A percentile compares a stretch with the other conserved stretches of the same genome.
These are phyloP conservation scores for Salix arbutifolia DNA, from an alignment of 345 rosid genomes.

Conservation along the genomic window DNA sequence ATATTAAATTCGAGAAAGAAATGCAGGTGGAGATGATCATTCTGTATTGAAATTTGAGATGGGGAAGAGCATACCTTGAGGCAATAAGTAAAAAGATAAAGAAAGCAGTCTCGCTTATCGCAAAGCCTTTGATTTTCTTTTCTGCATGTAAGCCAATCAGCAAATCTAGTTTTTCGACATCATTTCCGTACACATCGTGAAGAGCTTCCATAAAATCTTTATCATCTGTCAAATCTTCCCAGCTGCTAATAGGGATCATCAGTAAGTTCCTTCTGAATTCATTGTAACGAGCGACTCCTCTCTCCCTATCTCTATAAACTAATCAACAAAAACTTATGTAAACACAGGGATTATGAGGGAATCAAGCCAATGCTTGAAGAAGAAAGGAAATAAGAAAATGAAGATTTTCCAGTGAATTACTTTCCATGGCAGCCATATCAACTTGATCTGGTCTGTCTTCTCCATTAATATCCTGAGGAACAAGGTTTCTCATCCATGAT, in stretches of 20 bases:
- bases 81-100: slow-evolving; percentile 67
- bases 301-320: slow-evolving; percentile 74
- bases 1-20: not conserved
- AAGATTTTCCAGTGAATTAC: slow-evolving; percentile 27
- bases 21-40: not conserved
- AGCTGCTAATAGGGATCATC: slow-evolving; percentile 62
- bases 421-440: slow-evolving; percentile 75
- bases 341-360: not conserved
- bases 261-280: slow-evolving; percentile 60
- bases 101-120: slow-evolving; percentile 73
- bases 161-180: slow-evolving; percentile 69
- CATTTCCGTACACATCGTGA: slow-evolving; percentile 57
- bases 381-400: not conserved
- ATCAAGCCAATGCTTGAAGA: too few relatives aligned
- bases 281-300: slow-evolving; percentile 62
- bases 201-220: slow-evolving; percentile 46
- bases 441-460: slow-evolving; percentile 52
- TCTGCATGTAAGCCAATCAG: slow-evolving; percentile 60
- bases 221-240: slow-evolving; percentile 76
- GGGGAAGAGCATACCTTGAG: slow-evolving; percentile 40
- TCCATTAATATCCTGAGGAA: slow-evolving; percentile 59
- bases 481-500: slow-evolving; percentile 68
- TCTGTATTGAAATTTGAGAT: not conserved
- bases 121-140: slow-evolving; percentile 76
- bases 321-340: not conserved